These are phyloP conservation scores for Talaromyces sp. DNA, from an alignment of 2,329 filamentous ascomycete genomes.

Conservation along the genomic window DNA sequence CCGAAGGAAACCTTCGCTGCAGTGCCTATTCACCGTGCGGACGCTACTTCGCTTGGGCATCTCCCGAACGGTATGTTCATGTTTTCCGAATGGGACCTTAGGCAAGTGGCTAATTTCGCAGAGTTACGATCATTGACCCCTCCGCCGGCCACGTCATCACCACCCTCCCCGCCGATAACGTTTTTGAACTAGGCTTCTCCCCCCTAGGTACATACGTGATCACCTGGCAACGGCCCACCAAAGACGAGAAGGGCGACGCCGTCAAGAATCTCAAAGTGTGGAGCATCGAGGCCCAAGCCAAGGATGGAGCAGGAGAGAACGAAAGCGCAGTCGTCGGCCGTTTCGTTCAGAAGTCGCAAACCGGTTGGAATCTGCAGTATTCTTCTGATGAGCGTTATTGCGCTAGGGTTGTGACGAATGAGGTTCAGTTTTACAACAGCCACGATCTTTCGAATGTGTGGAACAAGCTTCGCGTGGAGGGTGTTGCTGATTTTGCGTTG, in stretches of 20 bases:
- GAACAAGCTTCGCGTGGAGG: slow-evolving; percentile 93
- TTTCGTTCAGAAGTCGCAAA: slow-evolving; percentile 94
- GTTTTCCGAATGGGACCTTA: background rate
- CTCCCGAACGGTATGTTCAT: slow-evolving; percentile 62
- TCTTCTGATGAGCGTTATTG: slow-evolving; percentile 90
- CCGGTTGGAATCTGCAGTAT: slow-evolving; percentile 96
- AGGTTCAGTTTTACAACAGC: slow-evolving; percentile 95
- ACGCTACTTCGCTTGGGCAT: slow-evolving; percentile 93
- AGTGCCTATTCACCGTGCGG: slow-evolving; percentile 94
- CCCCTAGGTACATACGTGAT: slow-evolving; percentile 88
- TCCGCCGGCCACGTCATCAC: slow-evolving; percentile 70
- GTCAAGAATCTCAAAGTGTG: slow-evolving; percentile 97
- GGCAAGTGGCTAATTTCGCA: slow-evolving; percentile 27
- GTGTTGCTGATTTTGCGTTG: slow-evolving; percentile 82
- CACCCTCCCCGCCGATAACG: slow-evolving; percentile 71
- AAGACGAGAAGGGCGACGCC: slow-evolving; percentile 90
- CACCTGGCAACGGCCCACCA: slow-evolving; percentile 90
- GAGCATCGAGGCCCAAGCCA: slow-evolving; percentile 69
- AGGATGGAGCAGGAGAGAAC: slow-evolving; percentile 51
- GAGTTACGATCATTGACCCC: slow-evolving; percentile 80
- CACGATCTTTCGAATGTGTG: slow-evolving; percentile 79
- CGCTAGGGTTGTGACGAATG: slow-evolving; percentile 89
- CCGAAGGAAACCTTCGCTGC: slow-evolving; percentile 91
- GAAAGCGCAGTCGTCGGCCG: slow-evolving; percentile 71
- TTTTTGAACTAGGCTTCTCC: slow-evolving; percentile 93